phyloP scores from a whole-genome alignment of 805 yeast genomes.

The Zygosaccharomyces lentus region DNA sequence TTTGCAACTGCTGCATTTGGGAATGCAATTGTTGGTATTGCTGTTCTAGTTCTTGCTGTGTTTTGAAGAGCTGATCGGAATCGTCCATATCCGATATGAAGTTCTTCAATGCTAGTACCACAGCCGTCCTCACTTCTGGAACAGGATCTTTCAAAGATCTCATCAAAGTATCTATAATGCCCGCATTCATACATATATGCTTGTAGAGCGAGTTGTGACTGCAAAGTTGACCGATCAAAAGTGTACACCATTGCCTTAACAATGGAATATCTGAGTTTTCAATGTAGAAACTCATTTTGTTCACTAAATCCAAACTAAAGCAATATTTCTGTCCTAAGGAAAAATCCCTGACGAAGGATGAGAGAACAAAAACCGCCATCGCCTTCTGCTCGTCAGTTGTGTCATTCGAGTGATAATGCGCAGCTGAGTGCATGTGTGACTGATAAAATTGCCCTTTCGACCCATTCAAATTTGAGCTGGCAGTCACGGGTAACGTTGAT shows the following conservation, averaged over 20 bases:
- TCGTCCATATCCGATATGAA: conserved; percentile 50
- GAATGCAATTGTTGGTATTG: conserved; percentile 32
- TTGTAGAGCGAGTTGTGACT: conserved; percentile 68
- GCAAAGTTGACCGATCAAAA: conserved; percentile 75
- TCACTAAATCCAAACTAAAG: conserved; percentile 65
- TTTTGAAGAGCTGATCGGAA: conserved; percentile 33
- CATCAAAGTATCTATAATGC: conserved; percentile 49
- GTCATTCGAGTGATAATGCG: conserved; percentile 25
- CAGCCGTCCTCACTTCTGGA: conserved; percentile 90
- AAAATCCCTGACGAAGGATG: conserved; percentile 79
- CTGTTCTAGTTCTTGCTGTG: conserved; percentile 34
- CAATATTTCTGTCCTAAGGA: conserved; percentile 76
- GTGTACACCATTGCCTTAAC: conserved; percentile 86
- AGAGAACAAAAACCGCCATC: conserved; percentile 86
- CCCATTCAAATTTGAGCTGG: conserved; percentile 15
- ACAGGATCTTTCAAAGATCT: conserved; percentile 76
- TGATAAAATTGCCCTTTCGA: conserved; percentile 21
- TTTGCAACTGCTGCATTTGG: conserved; percentile 30
- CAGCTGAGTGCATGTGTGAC: conserved; percentile 9
- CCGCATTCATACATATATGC: conserved; percentile 62
- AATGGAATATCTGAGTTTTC: conserved; percentile 77
- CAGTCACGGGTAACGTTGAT: conserved; percentile 23
- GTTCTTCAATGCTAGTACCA: conserved; percentile 65
- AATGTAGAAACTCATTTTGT: conserved; percentile 60
- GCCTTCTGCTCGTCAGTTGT: conserved; percentile 83